Evolutionary conservation across 129 eudicot genomes (phyloP).

Genomic region (Sambucus nigra): DNA sequence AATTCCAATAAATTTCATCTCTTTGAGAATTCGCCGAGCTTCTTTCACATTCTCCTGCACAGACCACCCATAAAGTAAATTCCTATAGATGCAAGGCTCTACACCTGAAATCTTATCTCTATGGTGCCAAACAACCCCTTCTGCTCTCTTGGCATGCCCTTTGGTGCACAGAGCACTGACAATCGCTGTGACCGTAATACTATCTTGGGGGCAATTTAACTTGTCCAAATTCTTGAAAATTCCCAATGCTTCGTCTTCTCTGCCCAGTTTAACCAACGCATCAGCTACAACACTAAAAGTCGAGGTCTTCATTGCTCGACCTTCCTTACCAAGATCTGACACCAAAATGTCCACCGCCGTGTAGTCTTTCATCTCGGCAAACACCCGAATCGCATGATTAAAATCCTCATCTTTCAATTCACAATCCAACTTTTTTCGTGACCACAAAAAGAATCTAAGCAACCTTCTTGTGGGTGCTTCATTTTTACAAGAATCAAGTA

Average conservation of each 20-base stretch:
- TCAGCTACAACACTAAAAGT: constrained; percentile 39
- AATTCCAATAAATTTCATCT: constrained; percentile 47
- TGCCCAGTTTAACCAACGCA: constrained; percentile 40
- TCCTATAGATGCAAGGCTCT: constrained; percentile 45
- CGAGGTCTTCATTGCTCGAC: constrained; percentile 36
- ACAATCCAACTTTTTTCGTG: constrained; percentile 23
- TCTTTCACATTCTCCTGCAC: constrained; percentile 44
- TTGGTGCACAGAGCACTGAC: constrained; percentile 47
- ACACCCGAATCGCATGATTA: constrained; percentile 45
- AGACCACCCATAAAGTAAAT: constrained; percentile 48
- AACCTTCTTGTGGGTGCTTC: constrained; percentile 50
- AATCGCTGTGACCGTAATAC: constrained; percentile 34
- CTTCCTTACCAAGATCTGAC: constrained; percentile 35
- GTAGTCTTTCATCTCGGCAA: constrained; percentile 45
- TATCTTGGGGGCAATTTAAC: constrained; percentile 39
- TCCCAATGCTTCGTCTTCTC: constrained; percentile 55
- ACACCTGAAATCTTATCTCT: constrained; percentile 37
- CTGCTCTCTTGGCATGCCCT: constrained; percentile 59
- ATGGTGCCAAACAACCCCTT: constrained; percentile 51
- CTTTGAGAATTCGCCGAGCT: constrained; percentile 41
- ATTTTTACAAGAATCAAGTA: constrained; percentile 36
- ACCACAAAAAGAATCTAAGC: constrained; percentile 65
- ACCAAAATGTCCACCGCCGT: constrained; percentile 38
- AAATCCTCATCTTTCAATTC: constrained; percentile 29
- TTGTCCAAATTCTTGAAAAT: constrained; percentile 47